Base-by-base conservation (phyloP, 306 rosid species). In the Inga laurina region DNA sequence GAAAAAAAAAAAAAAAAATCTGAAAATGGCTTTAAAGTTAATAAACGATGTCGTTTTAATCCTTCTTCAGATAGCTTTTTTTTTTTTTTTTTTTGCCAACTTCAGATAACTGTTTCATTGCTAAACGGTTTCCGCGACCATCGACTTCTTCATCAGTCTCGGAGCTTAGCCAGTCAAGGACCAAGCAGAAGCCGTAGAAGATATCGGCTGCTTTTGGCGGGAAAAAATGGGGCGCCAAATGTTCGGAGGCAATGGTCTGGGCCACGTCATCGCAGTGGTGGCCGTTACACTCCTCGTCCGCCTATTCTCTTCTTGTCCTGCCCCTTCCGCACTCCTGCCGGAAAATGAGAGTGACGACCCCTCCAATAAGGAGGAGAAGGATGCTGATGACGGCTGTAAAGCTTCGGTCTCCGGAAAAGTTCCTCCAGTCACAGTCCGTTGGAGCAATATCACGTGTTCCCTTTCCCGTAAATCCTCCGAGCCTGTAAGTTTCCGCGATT, bases 361-460 rank as follows among this genome's bases (percentile, higher is more conserved):
- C 57, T 82, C 79, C 30, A 87, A 68, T 51, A 37, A 13, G 48
- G 86, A 72, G 1, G 90, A 82, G 15, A 82, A 72, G 49, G 89
- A 62, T 43, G 79, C 61, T 10, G 78, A 56, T 8, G 78, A 56
- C 44, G 72, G 41, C 11, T 86, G 54, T 19, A 91, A 88, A 13
- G 46, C 78, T 71, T 74, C 82, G 1, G 65, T 45, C 3, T 3
- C 83, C 78, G 88, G 92, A 6, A 82, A 88, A 52, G 88, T 95
- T 62, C 18, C 75, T 10, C 97, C 98, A 66, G 97, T 95, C 51
- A 86, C 91, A 62, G 93, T 95, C 82, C 92, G 87, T 51, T 95
- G 99, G 99, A 88, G 86, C 44, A 88, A 82, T 82, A 85, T 95
- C 85, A 90, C 88, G 45, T 95, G 98, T 84, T 91, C 93, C 66